A percentile compares a stretch with the other conserved stretches of the same genome.
Evolutionary conservation across 495 filamentous ascomycete species (phyloP).

Genomic region (Tuber calosporum): DNA sequence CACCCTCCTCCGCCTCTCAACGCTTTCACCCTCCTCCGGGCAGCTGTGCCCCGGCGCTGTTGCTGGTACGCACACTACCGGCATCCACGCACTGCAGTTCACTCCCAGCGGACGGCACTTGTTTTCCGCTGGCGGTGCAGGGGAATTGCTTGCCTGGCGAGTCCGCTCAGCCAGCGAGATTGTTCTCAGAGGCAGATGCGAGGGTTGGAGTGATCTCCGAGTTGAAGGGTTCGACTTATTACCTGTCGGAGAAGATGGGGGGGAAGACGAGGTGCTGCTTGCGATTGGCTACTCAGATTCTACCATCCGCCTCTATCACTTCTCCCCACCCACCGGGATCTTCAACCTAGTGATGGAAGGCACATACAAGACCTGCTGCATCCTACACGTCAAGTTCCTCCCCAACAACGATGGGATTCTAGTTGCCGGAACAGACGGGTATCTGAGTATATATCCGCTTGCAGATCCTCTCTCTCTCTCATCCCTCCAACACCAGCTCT

Average conservation of each 20-base stretch:
- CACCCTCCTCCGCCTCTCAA: constrained; percentile 69
- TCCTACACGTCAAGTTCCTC: constrained; percentile 43
- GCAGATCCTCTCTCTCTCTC: constrained; percentile 36
- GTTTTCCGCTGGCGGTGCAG: constrained; percentile 75
- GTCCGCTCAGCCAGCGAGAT: constrained; percentile 49
- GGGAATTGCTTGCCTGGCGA: constrained; percentile 84
- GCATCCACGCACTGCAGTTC: constrained; percentile 77
- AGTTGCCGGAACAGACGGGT: constrained; percentile 59
- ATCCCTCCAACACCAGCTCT: constrained; percentile 4
- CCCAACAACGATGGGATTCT: constrained; percentile 43
- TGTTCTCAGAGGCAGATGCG: constrained; percentile 46
- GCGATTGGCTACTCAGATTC: constrained; percentile 65
- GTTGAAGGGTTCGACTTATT: constrained; percentile 65
- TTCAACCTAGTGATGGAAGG: constrained; percentile 55
- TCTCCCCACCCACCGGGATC: constrained; percentile 44
- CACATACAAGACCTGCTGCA: constrained; percentile 68
- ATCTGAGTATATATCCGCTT: constrained; percentile 52
- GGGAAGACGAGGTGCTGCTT: constrained; percentile 49
- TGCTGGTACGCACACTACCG: constrained; percentile 60
- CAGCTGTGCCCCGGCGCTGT: constrained; percentile 17
- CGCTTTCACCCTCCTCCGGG: constrained; percentile 26
- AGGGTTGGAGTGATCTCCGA: constrained; percentile 61
- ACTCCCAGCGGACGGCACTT: constrained; percentile 57
- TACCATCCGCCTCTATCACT: constrained; percentile 59
- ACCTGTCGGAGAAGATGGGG: constrained; percentile 45